A percentile compares a stretch with the other conserved stretches of the same genome.
Conservation (phyloP, 2,329 filamentous ascomycete species). For the Seiridium cupressi region DNA sequence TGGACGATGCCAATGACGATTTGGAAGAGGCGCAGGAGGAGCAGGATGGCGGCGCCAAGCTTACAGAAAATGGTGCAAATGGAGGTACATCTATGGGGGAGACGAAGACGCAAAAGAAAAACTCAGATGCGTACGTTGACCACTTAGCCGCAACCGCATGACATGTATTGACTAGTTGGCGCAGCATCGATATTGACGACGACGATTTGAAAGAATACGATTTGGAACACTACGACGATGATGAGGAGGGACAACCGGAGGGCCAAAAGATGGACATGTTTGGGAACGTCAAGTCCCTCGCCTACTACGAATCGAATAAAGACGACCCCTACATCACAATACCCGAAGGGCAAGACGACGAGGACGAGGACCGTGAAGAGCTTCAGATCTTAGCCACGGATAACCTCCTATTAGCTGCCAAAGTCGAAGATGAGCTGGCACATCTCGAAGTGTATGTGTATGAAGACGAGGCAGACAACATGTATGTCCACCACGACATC, state of each 20-base stretch:
- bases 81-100: slow-evolving; percentile 16
- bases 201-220: slow-evolving; percentile 96
- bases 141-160: too few species aligned
- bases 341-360: slow-evolving; percentile 65
- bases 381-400: slow-evolving; percentile 90
- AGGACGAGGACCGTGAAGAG: slow-evolving; percentile 89
- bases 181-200: slow-evolving; percentile 58
- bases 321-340: slow-evolving; percentile 97
- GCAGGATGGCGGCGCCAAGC: slow-evolving; percentile 16
- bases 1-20: slow-evolving; percentile 90
- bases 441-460: slow-evolving; percentile 98
- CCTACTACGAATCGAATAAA: slow-evolving; percentile 91
- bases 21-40: slow-evolving; percentile 67
- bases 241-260: slow-evolving; percentile 62
- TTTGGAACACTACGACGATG: slow-evolving; percentile 92
- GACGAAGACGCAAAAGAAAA: slow-evolving; percentile 19
- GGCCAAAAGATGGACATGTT: slow-evolving; percentile 86
- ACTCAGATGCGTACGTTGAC: slow-evolving; percentile 23
- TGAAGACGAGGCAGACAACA: slow-evolving; percentile 90
- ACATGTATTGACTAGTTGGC: background rate
- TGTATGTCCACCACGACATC: slow-evolving; percentile 99
- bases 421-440: slow-evolving; percentile 95
- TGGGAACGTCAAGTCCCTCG: slow-evolving; percentile 87
- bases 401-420: slow-evolving; percentile 87
- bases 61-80: slow-evolving; percentile 18